Evolutionary conservation across 1,139 yeast genomes (phyloP).

Genomic region (Meyerozyma carpophila): DNA sequence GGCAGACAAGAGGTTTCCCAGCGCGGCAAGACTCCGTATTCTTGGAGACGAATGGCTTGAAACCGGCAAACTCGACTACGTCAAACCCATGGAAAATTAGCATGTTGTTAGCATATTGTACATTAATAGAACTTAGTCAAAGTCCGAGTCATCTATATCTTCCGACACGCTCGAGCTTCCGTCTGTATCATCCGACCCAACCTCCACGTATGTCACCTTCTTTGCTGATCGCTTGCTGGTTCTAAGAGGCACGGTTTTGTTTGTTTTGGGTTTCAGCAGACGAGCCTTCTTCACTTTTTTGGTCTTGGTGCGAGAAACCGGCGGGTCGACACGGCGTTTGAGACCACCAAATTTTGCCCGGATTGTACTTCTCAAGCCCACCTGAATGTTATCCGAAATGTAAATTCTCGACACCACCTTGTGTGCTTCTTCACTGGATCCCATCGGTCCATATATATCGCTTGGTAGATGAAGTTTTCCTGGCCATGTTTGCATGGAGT

Average conservation of each 20-base stretch:
- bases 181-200: background rate
- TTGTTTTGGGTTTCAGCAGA: background rate
- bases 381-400: slow-evolving; percentile 40
- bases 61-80: slow-evolving; percentile 38
- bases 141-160: background rate
- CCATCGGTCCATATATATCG: slow-evolving; percentile 61
- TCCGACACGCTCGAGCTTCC: background rate
- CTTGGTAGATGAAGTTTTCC: slow-evolving; percentile 64
- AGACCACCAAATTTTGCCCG: background rate
- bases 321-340: background rate
- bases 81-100: slow-evolving; percentile 49
- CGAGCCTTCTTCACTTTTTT: background rate
- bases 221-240: background rate
- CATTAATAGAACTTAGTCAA: background rate
- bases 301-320: background rate
- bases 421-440: slow-evolving; percentile 39
- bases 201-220: background rate
- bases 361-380: slow-evolving; percentile 21
- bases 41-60: slow-evolving; percentile 73
- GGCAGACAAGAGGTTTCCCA: slow-evolving; percentile 52
- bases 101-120: background rate
- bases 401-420: slow-evolving; percentile 41
- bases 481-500: slow-evolving; percentile 80
- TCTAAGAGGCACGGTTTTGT: background rate
- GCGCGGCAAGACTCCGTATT: slow-evolving; percentile 70